phyloP scores from a whole-genome alignment of 345 rosid species.

The Salix dunnii region DNA sequence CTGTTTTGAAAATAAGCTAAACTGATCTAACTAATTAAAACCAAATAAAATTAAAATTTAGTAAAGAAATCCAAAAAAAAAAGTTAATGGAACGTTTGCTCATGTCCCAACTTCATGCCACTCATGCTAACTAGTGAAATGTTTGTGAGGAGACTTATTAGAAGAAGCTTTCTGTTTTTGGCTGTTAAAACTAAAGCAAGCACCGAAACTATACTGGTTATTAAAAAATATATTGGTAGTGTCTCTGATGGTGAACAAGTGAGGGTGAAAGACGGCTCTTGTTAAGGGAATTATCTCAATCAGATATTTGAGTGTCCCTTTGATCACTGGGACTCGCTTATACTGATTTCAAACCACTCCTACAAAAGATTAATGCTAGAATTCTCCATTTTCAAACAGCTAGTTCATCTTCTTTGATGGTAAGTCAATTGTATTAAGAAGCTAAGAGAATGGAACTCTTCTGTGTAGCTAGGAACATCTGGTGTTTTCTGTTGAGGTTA shows the following conservation, averaged over 20 bases:
- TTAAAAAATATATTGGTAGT: neutral
- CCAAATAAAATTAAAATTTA: too few species aligned
- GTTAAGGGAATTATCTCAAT: neutral
- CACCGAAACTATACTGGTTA: neutral
- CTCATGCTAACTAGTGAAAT: neutral
- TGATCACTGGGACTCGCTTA: neutral
- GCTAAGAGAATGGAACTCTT: neutral
- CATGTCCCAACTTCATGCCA: neutral
- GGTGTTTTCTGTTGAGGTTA: neutral
- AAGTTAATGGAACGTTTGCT: neutral
- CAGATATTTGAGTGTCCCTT: neutral
- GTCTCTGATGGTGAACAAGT: neutral
- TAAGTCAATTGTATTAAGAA: neutral
- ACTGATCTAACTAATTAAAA: too few species aligned
- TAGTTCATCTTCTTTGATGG: neutral
- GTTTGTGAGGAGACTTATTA: neutral
- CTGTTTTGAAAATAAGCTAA: too few species aligned
- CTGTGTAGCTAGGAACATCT: neutral
- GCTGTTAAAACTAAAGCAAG: neutral
- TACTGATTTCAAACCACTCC: neutral
- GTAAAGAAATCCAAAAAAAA: too few species aligned
- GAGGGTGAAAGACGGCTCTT: neutral
- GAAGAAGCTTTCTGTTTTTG: neutral
- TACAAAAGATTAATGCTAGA: neutral
- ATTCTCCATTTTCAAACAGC: neutral